These are phyloP conservation scores for Monosporascus sp. DNA, from an alignment of 2,329 filamentous ascomycete species.

Conservation along the genomic window DNA sequence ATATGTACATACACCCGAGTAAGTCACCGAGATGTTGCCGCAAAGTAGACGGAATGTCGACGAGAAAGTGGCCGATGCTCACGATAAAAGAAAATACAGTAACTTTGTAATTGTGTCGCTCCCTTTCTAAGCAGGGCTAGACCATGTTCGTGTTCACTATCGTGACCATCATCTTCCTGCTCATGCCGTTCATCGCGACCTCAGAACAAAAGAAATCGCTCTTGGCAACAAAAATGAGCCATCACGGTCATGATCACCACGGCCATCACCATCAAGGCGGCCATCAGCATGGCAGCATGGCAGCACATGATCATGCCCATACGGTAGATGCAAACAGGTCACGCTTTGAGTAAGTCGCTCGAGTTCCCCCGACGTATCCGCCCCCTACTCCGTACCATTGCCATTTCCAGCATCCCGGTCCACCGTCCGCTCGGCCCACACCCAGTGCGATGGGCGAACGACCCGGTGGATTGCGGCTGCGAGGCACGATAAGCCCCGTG, in stretches of 20 bases:
- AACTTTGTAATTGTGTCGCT: too few species aligned
- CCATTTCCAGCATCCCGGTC: not conserved
- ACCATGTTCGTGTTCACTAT: too few species aligned
- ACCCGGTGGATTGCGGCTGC: too few species aligned
- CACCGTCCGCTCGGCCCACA: not conserved
- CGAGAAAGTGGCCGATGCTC: not conserved
- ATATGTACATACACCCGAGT: too few species aligned
- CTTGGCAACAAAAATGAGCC: too few species aligned
- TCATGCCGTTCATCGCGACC: too few species aligned
- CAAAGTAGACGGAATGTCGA: not conserved
- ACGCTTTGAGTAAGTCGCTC: conserved; percentile 14
- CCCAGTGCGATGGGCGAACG: not conserved
- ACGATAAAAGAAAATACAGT: too few species aligned
- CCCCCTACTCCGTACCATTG: not conserved
- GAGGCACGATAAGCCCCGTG: too few species aligned
- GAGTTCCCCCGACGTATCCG: not conserved
- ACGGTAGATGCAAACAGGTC: conserved; percentile 10
- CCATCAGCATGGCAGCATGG: not conserved
- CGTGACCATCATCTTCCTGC: too few species aligned
- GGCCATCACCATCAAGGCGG: not conserved
- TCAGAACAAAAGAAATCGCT: too few species aligned
- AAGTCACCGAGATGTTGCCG: conserved; percentile 4
- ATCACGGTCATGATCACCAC: not conserved
- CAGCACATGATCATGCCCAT: not conserved
- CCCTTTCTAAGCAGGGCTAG: too few species aligned